phyloP scores from a whole-genome alignment of 1,284 basidiomycete species.

The Microbotryum saponariae region DNA sequence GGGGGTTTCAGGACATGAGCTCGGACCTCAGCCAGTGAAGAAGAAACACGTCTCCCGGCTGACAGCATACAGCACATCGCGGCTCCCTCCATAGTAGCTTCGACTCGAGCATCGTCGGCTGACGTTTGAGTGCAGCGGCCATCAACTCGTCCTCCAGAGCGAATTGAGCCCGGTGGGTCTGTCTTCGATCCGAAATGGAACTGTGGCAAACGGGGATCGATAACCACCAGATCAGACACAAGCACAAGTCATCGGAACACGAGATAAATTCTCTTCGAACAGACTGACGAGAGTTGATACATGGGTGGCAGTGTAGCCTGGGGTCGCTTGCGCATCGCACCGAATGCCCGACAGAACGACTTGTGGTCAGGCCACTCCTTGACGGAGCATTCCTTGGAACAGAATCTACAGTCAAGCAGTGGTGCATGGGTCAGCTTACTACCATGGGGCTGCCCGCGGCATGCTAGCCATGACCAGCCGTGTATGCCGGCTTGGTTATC shows the following conservation, averaged over 20 bases:
- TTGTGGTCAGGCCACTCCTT: constrained; percentile 16
- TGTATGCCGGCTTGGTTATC: no score
- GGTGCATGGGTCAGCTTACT: no score
- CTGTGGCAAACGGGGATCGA: not conserved
- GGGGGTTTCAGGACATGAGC: no score
- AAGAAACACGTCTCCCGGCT: no score
- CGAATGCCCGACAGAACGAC: constrained; percentile 12
- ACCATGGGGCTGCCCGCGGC: no score
- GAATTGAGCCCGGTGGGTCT: constrained; percentile 4
- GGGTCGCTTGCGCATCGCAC: constrained; percentile 7
- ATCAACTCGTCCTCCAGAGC: constrained; percentile 17
- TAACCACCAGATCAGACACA: not conserved
- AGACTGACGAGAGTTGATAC: not conserved
- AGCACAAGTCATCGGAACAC: no score
- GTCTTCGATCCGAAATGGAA: not conserved
- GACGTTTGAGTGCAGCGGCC: constrained; percentile 5
- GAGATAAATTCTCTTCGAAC: not conserved
- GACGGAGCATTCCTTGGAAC: constrained; percentile 8
- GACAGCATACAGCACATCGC: constrained; percentile 14
- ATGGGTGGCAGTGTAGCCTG: constrained; percentile 2
- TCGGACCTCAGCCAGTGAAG: no score
- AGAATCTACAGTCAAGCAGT: constrained; percentile 1
- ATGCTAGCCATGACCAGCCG: no score
- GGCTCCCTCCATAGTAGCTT: constrained; percentile 11
- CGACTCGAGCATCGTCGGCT: constrained; percentile 5